phyloP scores from a whole-genome alignment of 1,284 basidiomycete genomes.

The Cryptococcus sp. region DNA sequence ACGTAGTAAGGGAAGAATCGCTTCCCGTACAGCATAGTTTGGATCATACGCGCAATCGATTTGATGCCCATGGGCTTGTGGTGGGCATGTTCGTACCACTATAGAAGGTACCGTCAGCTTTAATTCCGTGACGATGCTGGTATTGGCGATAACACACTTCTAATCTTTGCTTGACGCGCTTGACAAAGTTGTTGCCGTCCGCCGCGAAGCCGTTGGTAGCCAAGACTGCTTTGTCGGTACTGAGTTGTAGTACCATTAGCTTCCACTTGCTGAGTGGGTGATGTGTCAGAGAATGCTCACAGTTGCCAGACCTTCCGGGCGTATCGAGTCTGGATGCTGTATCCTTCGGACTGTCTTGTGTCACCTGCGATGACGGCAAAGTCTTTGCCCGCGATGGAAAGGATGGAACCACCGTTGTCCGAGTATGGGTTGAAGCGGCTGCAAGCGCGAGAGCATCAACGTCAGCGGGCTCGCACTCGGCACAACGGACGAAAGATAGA shows the following conservation, averaged over 20 bases:
- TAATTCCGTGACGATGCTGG: neutral
- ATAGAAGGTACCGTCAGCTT: conserved; percentile 9
- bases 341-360: conserved; percentile 91
- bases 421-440: conserved; percentile 78
- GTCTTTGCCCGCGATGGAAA: conserved; percentile 88
- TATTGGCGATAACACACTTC: conserved; percentile 62
- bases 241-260: conserved; percentile 45
- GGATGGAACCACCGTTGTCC: conserved; percentile 90
- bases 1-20: conserved; percentile 97
- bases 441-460: conserved; percentile 4
- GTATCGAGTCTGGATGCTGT: conserved; percentile 92
- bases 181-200: conserved; percentile 93
- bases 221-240: conserved; percentile 88
- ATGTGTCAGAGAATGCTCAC: conserved; percentile 31
- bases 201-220: conserved; percentile 94
- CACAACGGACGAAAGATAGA: conserved; percentile 1
- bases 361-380: conserved; percentile 93
- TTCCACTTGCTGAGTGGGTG: neutral
- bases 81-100: conserved; percentile 96
- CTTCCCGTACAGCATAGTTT: conserved; percentile 90
- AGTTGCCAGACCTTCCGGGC: conserved; percentile 65
- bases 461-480: neutral
- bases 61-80: conserved; percentile 89
- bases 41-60: conserved; percentile 88
- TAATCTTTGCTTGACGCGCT: conserved; percentile 86